phyloP scores from a whole-genome alignment of 169 alveolate genomes.

The Plasmodium yoelii region DNA sequence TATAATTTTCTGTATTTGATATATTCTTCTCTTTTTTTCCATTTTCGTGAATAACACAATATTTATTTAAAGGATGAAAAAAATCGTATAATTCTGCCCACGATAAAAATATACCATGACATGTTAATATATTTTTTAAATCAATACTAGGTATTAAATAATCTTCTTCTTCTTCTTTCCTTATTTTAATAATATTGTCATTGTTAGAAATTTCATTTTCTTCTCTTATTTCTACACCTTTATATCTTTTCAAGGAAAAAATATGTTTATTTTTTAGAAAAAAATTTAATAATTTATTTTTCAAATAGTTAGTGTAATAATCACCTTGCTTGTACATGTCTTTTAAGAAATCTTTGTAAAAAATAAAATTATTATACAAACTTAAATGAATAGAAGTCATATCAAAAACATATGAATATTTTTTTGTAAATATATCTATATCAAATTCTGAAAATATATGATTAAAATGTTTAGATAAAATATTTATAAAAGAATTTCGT shows the following conservation, averaged over 20 bases:
- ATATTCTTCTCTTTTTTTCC: slow-evolving; percentile 1
- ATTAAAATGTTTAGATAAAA: slow-evolving; percentile 43
- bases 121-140: slow-evolving; percentile 24
- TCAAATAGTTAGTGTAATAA: slow-evolving; percentile 38
- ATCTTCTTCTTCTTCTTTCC: slow-evolving; percentile 7
- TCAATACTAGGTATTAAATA: slow-evolving; percentile 44
- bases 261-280: slow-evolving; percentile 35
- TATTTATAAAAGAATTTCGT: slow-evolving; percentile 32
- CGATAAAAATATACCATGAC: slow-evolving; percentile 43
- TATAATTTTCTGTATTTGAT: background rate
- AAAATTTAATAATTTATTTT: slow-evolving; percentile 32
- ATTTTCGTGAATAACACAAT: slow-evolving; percentile 41
- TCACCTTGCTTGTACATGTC: slow-evolving; percentile 63
- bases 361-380: slow-evolving; percentile 36
- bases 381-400: slow-evolving; percentile 68
- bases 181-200: no score
- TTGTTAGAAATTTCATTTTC: background rate
- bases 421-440: slow-evolving; percentile 31
- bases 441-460: slow-evolving; percentile 61
- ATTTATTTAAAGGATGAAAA: slow-evolving; percentile 60
- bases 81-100: slow-evolving; percentile 74
- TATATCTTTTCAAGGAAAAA: slow-evolving; percentile 5
- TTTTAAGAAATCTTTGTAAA: slow-evolving; percentile 12
- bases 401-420: slow-evolving; percentile 32
- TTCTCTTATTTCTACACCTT: background rate